These are phyloP conservation scores for Fusarium equiseti DNA, from an alignment of 2,329 filamentous ascomycete genomes.

Conservation along the genomic window DNA sequence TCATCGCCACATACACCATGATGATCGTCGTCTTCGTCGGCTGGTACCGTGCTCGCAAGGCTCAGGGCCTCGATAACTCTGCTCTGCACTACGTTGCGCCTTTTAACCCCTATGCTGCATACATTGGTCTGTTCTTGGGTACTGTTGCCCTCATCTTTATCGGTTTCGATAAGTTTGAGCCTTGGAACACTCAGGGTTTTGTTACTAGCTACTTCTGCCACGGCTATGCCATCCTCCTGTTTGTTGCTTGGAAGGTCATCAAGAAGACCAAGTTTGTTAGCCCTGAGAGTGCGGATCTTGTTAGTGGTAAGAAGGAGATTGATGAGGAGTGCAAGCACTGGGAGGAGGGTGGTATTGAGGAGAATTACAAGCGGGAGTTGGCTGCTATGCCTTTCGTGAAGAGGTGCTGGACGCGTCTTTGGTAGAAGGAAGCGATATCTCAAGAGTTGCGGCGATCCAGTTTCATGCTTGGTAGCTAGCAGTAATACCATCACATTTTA, in stretches of 20 bases:
- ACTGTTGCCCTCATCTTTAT: conserved; percentile 65
- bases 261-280: conserved; percentile 62
- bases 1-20: conserved; percentile 67
- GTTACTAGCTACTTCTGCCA: conserved; percentile 67
- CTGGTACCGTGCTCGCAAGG: conserved; percentile 62
- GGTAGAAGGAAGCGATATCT: conserved; percentile 45
- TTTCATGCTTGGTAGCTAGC: not conserved
- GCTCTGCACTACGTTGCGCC: conserved; percentile 63
- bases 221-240: conserved; percentile 67
- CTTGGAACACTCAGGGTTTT: conserved; percentile 62
- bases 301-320: conserved; percentile 72
- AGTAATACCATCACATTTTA: conserved; percentile 9
- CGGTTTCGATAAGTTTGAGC: conserved; percentile 67
- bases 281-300: conserved; percentile 41
- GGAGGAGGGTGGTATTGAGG: conserved; percentile 61
- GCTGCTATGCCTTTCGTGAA: conserved; percentile 52
- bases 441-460: too few relatives aligned
- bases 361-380: conserved; percentile 56
- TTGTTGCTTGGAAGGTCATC: conserved; percentile 55
- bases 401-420: conserved; percentile 56
- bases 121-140: conserved; percentile 61
- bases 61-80: conserved; percentile 60
- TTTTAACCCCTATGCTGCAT: conserved; percentile 65
- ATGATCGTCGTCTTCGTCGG: conserved; percentile 58
- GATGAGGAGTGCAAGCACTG: conserved; percentile 65